Base-by-base conservation (phyloP, 228 moss, liverwort and hornwort species). In the Sphagnum magellanicum region DNA sequence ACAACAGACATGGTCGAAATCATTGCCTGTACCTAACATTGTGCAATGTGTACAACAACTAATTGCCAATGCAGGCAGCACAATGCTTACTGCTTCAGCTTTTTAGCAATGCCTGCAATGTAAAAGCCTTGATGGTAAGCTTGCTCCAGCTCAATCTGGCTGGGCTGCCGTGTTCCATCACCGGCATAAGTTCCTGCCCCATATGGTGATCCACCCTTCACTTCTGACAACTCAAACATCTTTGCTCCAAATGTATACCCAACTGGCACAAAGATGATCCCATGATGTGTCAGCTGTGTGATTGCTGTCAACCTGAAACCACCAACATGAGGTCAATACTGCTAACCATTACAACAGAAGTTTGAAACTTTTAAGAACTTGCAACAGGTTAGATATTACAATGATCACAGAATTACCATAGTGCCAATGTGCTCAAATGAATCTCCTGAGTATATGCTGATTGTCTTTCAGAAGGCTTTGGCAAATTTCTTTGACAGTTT, bases 51-150 rank as follows among this genome's bases (percentile, higher is more conserved):
- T 32, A 32, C 32, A 32, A 32, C 3, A 32, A 3, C 32, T 32
- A 32, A 32, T 32, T 32, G 32, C 32, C 32, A 32, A 3, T 32
- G 32, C 32, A 32, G 32, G 1, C 32, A 32, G 32, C 32, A 32
- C 32, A 32, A 32, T 32, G 32, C 32, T 32, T 67, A 67, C 12
- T 79, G 75, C 85, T 97, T 97, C 72, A 97, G 32, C 74, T 91
- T 97, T 85, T 88, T 96, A 5, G 83, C 51, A 48, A 96, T 72
- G 60, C 71, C 78, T 0, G 93, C 93, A 4, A 81, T 88, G 74
- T 79, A 79, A 75, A 89, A 86, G 67, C 96, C 96, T 73, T 96
- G 96, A 72, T 83, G 68, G 66, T 81, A 91, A 15, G 96, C 96
- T 49, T 70, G 68, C 6, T 80, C 93, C 50, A 96, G 68, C 64